Evolutionary conservation across 2,329 filamentous ascomycete genomes (phyloP).

Genomic region (Pestalotiopsis sp.): DNA sequence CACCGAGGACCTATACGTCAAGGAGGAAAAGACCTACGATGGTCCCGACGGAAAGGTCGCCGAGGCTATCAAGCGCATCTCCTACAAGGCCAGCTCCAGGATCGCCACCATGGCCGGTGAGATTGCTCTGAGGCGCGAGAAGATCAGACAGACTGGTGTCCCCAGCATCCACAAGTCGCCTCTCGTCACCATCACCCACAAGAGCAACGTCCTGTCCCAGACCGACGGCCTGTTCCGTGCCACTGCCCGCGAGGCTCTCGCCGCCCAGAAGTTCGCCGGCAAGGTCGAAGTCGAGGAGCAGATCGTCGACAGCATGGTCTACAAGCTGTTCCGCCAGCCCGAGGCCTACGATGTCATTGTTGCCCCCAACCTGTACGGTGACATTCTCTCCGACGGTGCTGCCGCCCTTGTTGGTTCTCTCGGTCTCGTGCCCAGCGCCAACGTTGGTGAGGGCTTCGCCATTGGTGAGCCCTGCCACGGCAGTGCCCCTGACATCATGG

Average conservation of each 20-base stretch:
- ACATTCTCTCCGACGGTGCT: slow-evolving; percentile 93
- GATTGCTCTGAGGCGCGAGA: slow-evolving; percentile 85
- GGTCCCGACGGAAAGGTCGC: slow-evolving; percentile 81
- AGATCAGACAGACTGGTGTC: slow-evolving; percentile 66
- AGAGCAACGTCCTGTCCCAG: slow-evolving; percentile 95
- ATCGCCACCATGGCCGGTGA: slow-evolving; percentile 95
- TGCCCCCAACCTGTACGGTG: slow-evolving; percentile 95
- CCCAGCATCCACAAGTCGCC: slow-evolving; percentile 67
- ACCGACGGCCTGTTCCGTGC: slow-evolving; percentile 95
- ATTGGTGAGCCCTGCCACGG: slow-evolving; percentile 99
- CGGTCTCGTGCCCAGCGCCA: slow-evolving; percentile 91
- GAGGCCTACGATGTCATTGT: slow-evolving; percentile 97
- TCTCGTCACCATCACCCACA: slow-evolving; percentile 95
- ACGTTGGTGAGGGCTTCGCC: slow-evolving; percentile 91
- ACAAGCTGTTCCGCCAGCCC: slow-evolving; percentile 98
- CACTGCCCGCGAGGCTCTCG: slow-evolving; percentile 74
- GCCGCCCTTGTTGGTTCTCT: slow-evolving; percentile 91
- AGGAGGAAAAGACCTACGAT: slow-evolving; percentile 87
- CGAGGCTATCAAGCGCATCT: slow-evolving; percentile 97
- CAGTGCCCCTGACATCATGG: slow-evolving; percentile 93
- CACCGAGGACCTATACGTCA: slow-evolving; percentile 97
- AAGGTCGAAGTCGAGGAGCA: slow-evolving; percentile 83
- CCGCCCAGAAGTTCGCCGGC: slow-evolving; percentile 61
- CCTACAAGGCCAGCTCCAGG: slow-evolving; percentile 78
- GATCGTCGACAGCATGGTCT: slow-evolving; percentile 99